phyloP scores from a whole-genome alignment of 257 asterid genomes.

The Scutellaria barbata region DNA sequence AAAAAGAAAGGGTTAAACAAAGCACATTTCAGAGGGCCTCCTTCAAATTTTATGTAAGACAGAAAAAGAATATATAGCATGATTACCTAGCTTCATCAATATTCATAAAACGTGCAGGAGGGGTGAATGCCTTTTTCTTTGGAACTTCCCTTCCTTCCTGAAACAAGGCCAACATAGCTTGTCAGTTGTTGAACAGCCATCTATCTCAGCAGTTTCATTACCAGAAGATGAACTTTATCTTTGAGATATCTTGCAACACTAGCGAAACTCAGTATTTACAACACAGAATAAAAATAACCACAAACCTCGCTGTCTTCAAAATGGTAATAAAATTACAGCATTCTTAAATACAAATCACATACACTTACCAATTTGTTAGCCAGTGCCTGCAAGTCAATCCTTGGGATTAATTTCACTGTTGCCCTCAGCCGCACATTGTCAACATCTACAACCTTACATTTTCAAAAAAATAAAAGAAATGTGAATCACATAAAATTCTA shows the following conservation, averaged over 20 bases:
- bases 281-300: slow-evolving; percentile 16
- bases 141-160: slow-evolving; percentile 98
- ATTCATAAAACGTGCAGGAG: slow-evolving; percentile 92
- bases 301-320: neutral
- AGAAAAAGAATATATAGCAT: slow-evolving; percentile 6
- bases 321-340: slow-evolving; percentile 14
- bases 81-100: slow-evolving; percentile 91
- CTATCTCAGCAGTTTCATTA: slow-evolving; percentile 3
- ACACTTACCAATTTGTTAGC: slow-evolving; percentile 79
- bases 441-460: slow-evolving; percentile 81
- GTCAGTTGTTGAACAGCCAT: neutral
- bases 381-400: slow-evolving; percentile 90
- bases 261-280: neutral
- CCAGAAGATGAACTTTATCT: slow-evolving; percentile 12
- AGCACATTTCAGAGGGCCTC: neutral
- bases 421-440: slow-evolving; percentile 93
- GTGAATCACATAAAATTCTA: slow-evolving; percentile 9
- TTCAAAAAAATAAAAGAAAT: slow-evolving; percentile 22
- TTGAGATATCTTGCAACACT: neutral
- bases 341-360: too few species aligned
- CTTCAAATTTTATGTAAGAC: neutral
- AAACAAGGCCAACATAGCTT: slow-evolving; percentile 33
- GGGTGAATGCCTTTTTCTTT: slow-evolving; percentile 80
- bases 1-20: neutral
- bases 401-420: slow-evolving; percentile 84